Conservation (phyloP, 805 yeast genomes). For the Cyberlindnera meyerae region DNA sequence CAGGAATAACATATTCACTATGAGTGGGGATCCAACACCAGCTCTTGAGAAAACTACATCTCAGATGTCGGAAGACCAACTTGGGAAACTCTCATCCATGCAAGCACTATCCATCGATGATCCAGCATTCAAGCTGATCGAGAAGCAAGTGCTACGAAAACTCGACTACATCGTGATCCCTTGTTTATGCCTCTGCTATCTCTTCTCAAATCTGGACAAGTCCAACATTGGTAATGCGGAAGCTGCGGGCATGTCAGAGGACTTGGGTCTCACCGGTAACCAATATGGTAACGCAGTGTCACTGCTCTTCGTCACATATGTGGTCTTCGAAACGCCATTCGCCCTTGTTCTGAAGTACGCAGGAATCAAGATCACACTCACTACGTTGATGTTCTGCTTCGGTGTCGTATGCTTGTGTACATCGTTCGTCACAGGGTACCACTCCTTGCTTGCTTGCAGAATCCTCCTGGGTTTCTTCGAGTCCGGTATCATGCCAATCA, state of each 20-base stretch:
- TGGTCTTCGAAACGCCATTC: constrained; percentile 34
- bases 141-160: constrained; percentile 32
- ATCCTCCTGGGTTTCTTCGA: constrained; percentile 49
- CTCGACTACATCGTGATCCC: constrained; percentile 42
- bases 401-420: constrained; percentile 40
- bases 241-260: constrained; percentile 45
- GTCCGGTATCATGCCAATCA: constrained; percentile 46
- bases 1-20: too few species aligned
- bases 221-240: constrained; percentile 58
- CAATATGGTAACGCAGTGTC: constrained; percentile 42
- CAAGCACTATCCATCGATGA: too few species aligned
- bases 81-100: too few species aligned
- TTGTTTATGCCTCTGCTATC: constrained; percentile 37
- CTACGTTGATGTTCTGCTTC: constrained; percentile 30
- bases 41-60: too few species aligned
- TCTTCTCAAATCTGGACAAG: constrained; percentile 46
- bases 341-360: constrained; percentile 33
- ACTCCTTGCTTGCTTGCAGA: constrained; percentile 41
- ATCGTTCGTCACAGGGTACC: constrained; percentile 37
- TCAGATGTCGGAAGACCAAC: too few species aligned
- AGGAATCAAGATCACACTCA: constrained; percentile 31
- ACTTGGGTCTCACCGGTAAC: constrained; percentile 32
- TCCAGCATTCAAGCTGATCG: constrained; percentile 24
- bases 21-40: too few species aligned
- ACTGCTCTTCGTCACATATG: constrained; percentile 43